Evolutionary conservation across 805 yeast genomes (phyloP).

Genomic region (Komagataella ulmi): DNA sequence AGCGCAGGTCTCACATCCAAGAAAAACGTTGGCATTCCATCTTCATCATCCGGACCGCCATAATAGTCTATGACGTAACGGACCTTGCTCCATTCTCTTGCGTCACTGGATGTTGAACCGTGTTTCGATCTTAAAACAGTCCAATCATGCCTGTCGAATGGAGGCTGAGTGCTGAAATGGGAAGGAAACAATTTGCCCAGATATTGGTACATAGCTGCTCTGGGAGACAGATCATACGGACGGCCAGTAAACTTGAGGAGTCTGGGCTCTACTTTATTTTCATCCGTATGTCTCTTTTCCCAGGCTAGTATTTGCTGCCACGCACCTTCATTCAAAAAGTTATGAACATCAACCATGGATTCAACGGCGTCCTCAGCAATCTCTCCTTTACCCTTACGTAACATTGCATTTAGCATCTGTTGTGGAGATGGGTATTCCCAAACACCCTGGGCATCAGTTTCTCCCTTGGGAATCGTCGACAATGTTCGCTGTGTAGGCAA

Average conservation of each 20-base stretch:
- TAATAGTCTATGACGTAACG: conserved; percentile 94
- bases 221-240: conserved; percentile 78
- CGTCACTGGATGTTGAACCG: conserved; percentile 7
- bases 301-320: conserved; percentile 90
- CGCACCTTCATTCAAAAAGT: conserved; percentile 92
- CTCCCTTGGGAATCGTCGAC: conserved; percentile 83
- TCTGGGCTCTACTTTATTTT: conserved; percentile 53
- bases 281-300: conserved; percentile 63
- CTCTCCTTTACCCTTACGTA: conserved; percentile 84
- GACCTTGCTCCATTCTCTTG: conserved; percentile 43
- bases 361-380: conserved; percentile 94
- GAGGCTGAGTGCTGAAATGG: conserved; percentile 63
- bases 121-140: conserved; percentile 62
- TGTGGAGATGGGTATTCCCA: conserved; percentile 99
- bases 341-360: conserved; percentile 93
- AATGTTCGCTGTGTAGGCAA: conserved; percentile 76
- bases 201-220: conserved; percentile 58
- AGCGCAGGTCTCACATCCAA: conserved; percentile 94
- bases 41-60: conserved; percentile 79
- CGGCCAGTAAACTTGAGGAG: conserved; percentile 81
- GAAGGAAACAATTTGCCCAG: conserved; percentile 64
- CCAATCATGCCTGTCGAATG: conserved; percentile 99
- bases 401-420: conserved; percentile 97
- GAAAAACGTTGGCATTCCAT: conserved; percentile 84
- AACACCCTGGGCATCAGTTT: conserved; percentile 44